Evolutionary conservation across 495 filamentous ascomycete genomes (phyloP).

Genomic region (Penicillium argentinense): DNA sequence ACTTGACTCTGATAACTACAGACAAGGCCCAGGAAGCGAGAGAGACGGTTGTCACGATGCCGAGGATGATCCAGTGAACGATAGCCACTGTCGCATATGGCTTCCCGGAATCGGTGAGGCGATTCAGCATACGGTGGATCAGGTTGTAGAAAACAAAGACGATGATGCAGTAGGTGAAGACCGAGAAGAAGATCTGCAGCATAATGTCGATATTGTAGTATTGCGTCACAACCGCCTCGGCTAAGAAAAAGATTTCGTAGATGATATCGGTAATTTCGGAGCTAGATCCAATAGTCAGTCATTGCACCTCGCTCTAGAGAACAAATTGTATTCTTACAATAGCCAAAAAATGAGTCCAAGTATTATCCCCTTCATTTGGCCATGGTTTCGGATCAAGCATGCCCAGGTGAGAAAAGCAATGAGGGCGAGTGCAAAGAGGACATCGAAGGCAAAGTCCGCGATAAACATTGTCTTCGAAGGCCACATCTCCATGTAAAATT

Average conservation of each 20-base stretch:
- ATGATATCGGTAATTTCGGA: conserved; percentile 4
- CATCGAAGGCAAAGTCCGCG: conserved; percentile 17
- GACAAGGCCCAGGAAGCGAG: conserved; percentile 17
- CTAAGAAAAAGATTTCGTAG: conserved; percentile 14
- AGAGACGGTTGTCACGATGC: conserved; percentile 11
- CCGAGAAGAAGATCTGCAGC: conserved; percentile 20
- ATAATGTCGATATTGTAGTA: conserved; percentile 25
- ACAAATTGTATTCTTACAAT: conserved; percentile 7
- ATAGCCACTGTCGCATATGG: conserved; percentile 12
- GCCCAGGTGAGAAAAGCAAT: conserved; percentile 22
- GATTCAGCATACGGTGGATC: conserved; percentile 18
- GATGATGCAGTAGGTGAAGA: conserved; percentile 9
- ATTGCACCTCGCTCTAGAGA: background rate
- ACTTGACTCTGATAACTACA: conserved; percentile 11
- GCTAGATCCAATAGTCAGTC: background rate
- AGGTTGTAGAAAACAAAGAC: conserved; percentile 25
- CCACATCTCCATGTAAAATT: background rate
- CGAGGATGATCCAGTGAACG: conserved; percentile 22
- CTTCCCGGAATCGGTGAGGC: conserved; percentile 18
- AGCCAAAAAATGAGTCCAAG: conserved; percentile 11
- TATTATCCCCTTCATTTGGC: conserved; percentile 11
- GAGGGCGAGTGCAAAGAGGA: conserved; percentile 17
- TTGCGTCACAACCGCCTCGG: conserved; percentile 14
- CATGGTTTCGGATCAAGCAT: conserved; percentile 18
- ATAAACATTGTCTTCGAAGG: conserved; percentile 4